phyloP scores from a whole-genome alignment of 805 yeast genomes.

The Candida sakaeoensis region DNA sequence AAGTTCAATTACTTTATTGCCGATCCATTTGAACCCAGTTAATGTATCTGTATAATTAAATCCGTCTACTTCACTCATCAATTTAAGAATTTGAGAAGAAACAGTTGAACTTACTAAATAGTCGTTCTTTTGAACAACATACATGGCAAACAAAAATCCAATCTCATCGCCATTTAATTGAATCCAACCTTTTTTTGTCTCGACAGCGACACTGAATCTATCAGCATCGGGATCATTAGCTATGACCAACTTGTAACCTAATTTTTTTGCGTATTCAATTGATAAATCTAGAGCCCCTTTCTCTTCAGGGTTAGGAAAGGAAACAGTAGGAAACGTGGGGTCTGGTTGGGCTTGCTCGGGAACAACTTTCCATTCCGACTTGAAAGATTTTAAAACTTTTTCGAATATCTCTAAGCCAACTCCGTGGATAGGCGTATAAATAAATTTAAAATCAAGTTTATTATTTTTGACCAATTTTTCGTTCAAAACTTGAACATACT shows the following conservation, averaged over 20 bases:
- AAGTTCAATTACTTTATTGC: slow-evolving; percentile 76
- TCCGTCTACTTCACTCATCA: slow-evolving; percentile 61
- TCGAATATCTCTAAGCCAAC: slow-evolving; percentile 70
- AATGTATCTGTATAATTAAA: slow-evolving; percentile 74
- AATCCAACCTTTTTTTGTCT: slow-evolving; percentile 50
- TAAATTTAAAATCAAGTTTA: slow-evolving; percentile 43
- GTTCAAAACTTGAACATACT: slow-evolving; percentile 34
- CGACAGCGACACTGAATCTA: slow-evolving; percentile 79
- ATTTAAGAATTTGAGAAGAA: slow-evolving; percentile 73
- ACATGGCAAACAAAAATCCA: slow-evolving; percentile 79
- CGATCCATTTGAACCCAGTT: slow-evolving; percentile 98
- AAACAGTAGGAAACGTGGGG: slow-evolving; percentile 81
- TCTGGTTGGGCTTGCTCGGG: slow-evolving; percentile 69
- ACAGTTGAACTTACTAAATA: slow-evolving; percentile 85
- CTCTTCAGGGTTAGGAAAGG: slow-evolving; percentile 95
- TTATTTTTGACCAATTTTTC: slow-evolving; percentile 27
- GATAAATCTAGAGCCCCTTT: slow-evolving; percentile 83
- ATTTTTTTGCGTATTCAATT: slow-evolving; percentile 52
- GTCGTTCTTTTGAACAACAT: slow-evolving; percentile 41
- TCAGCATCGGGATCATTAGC: slow-evolving; percentile 99
- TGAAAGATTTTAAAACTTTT: slow-evolving; percentile 36
- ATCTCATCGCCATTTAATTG: slow-evolving; percentile 91
- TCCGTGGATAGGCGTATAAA: slow-evolving; percentile 96
- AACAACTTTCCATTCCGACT: slow-evolving; percentile 35
- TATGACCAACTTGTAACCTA: slow-evolving; percentile 52